Evolutionary conservation across 129 eudicot genomes (phyloP), one percentile per base, ranked within the genome.

Genomic region (Tanacetum coccineum): DNA sequence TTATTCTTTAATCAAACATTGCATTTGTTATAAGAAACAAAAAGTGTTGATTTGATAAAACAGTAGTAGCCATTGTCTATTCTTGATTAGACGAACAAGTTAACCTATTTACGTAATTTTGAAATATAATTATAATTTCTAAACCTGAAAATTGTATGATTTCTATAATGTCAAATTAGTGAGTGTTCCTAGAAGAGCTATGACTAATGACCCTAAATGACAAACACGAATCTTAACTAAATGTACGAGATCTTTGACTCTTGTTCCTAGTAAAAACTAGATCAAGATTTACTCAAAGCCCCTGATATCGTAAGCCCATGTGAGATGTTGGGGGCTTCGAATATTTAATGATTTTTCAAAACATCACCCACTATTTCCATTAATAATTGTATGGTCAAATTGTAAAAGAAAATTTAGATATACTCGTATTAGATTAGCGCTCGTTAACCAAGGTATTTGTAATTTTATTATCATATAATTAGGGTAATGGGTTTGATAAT

Each of bases 161-260:
- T 49, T 13, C 6, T 2, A 30, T 28, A 28, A 62, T 60, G 54
- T 32, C 67, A 30, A 46, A 62, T 13, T 61, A 30, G 44, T 10
- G 25, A 32, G 57, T 59, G 64, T 59, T 75, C 74, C 64, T 68
- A 75, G 26, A 64, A 68, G 69, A 53, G 42, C 9, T 48, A 56
- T 49, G 69, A 53, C 48, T 7, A 17, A 59, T 40, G 70, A 75
- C 74, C 57, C 74, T 61, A 45, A 25, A 75, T 60, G 70, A 75
- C 56, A 70, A 68, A 75, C 74, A 75, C 40, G 70, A 52, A 75
- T 75, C 80, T 68, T 59, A 45, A 15, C 47, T n/a, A 64, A 40
- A 21, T 39, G 46, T 68, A 20, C 51, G 74, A 68, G 26, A 75
- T 68, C 79, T 75, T 68, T 60, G 79, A 75, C 74, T 51, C 56